These are phyloP conservation scores for Parsonsia alboflavescens DNA, from an alignment of 257 asterid genomes.

Conservation along the genomic window DNA sequence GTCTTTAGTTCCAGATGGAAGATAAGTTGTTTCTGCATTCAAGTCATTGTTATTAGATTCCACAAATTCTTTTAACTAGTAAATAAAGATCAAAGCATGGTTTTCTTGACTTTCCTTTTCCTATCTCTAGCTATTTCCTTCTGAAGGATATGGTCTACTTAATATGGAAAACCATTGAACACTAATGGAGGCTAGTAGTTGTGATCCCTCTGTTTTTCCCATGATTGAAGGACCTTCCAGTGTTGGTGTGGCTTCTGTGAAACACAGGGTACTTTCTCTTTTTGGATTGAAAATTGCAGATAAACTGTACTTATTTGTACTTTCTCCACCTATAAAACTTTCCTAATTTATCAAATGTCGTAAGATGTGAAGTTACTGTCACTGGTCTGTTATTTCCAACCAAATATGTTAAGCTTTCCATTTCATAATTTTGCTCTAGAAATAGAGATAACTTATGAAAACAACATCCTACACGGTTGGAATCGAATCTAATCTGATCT, in stretches of 20 bases:
- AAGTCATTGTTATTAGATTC: neutral
- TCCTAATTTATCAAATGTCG: neutral
- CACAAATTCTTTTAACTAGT: neutral
- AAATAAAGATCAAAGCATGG: neutral
- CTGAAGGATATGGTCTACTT: neutral
- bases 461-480: neutral
- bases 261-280: neutral
- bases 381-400: neutral
- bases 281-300: neutral
- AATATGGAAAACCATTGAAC: neutral
- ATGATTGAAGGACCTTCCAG: neutral
- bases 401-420: neutral
- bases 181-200: neutral
- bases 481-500: neutral
- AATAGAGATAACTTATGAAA: neutral
- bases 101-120: neutral
- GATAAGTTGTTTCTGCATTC: neutral
- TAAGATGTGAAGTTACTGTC: neutral
- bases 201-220: neutral
- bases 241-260: neutral
- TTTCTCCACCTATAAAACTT: too few relatives aligned
- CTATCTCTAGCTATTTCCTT: neutral
- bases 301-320: neutral
- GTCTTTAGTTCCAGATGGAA: neutral
- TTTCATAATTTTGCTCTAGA: neutral